Conservation (phyloP, 2,329 filamentous ascomycete genomes). For the Arthrobotrys iridis region DNA sequence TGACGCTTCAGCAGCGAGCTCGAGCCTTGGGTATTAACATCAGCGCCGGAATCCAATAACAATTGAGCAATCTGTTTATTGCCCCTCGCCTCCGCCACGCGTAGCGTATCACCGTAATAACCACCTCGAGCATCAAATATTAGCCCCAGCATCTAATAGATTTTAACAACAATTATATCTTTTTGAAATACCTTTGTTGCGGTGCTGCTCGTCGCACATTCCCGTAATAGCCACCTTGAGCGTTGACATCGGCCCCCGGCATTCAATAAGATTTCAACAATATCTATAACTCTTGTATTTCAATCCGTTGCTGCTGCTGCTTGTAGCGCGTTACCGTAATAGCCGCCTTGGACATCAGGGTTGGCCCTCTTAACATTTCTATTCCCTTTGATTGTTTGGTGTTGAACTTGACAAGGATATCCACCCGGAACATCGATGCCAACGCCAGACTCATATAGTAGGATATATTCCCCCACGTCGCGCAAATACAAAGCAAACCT, state of each 20-base stretch:
- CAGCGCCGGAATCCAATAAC: neutral
- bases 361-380: too few species aligned
- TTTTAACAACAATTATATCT: too few species aligned
- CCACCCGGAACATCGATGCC: neutral
- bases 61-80: neutral
- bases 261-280: neutral
- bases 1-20: too few species aligned
- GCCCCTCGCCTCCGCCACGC: neutral
- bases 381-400: neutral
- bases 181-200: too few species aligned
- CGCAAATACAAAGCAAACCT: too few species aligned
- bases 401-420: neutral
- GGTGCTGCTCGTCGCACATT: too few species aligned
- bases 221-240: too few species aligned
- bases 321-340: neutral
- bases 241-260: neutral
- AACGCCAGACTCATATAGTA: neutral
- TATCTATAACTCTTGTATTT: neutral
- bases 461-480: too few species aligned
- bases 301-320: neutral
- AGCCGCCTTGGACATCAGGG: neutral
- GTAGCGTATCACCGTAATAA: neutral
- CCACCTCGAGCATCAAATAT: neutral
- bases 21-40: slow-evolving; percentile 17
- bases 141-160: neutral